A percentile compares a stretch with the other conserved stretches of the same genome.
These are phyloP conservation scores for Lathyrus oleraceus DNA, from an alignment of 306 rosid genomes.

Conservation along the genomic window DNA sequence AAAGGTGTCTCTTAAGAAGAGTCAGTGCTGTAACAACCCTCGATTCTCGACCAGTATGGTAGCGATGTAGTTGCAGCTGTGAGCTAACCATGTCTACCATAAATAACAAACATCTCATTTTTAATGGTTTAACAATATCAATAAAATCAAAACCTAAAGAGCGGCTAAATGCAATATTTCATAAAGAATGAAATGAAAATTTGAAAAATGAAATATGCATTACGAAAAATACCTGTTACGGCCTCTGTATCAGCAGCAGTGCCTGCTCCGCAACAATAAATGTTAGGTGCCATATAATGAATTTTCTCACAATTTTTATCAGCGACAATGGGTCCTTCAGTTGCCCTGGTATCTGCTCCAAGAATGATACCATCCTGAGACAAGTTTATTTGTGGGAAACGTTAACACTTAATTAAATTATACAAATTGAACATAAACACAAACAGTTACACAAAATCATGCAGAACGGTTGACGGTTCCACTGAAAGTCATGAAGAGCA, in stretches of 20 bases:
- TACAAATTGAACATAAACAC: not conserved
- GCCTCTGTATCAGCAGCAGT: slow-evolving; percentile 99
- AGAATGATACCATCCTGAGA: slow-evolving; percentile 90
- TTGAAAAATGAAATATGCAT: not conserved
- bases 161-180: not conserved
- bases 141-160: slow-evolving; percentile 3
- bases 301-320: slow-evolving; percentile 95
- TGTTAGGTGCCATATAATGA: slow-evolving; percentile 96
- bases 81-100: slow-evolving; percentile 91
- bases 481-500: slow-evolving; percentile 5
- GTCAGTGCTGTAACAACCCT: slow-evolving; percentile 50
- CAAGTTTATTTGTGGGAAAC: slow-evolving; percentile 8
- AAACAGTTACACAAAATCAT: not conserved
- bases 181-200: slow-evolving; percentile 3
- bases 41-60: slow-evolving; percentile 81
- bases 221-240: slow-evolving; percentile 69
- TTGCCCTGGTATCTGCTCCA: slow-evolving; percentile 96
- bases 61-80: slow-evolving; percentile 87
- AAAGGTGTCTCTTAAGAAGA: slow-evolving; percentile 54
- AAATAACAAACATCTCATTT: slow-evolving; percentile 37
- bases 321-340: slow-evolving; percentile 87
- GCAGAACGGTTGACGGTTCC: not conserved
- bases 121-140: not conserved
- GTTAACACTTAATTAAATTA: slow-evolving; percentile 3
- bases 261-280: slow-evolving; percentile 96